Evolutionary conservation across 148 eudicot genomes (phyloP).

Genomic region (Rhododendron ovatum): DNA sequence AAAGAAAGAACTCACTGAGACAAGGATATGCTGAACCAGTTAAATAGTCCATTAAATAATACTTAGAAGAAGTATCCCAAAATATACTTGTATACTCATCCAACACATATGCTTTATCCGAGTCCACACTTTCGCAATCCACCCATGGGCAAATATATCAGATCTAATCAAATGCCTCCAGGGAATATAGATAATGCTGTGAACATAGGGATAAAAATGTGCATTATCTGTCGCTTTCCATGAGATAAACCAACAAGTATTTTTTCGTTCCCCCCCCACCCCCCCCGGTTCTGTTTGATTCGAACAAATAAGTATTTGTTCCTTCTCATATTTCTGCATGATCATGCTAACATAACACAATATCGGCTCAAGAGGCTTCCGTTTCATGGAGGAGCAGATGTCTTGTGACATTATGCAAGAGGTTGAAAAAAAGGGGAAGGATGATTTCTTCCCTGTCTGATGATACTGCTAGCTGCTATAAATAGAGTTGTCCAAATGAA

Average conservation of each 20-base stretch:
- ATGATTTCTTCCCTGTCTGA: background rate
- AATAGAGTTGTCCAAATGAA: background rate
- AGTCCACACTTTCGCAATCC: background rate
- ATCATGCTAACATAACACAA: background rate
- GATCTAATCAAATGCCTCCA: background rate
- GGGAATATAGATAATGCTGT: background rate
- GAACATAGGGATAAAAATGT: background rate
- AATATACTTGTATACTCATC: background rate
- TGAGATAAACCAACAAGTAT: background rate
- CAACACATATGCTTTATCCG: background rate
- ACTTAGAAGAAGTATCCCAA: background rate
- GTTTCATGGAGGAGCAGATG: background rate
- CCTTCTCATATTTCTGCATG: background rate
- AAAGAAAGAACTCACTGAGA: background rate
- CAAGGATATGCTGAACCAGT: background rate
- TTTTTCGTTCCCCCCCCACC: no score
- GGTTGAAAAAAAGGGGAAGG: background rate
- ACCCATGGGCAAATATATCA: background rate
- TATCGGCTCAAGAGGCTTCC: background rate
- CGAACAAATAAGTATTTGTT: background rate
- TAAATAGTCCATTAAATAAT: background rate
- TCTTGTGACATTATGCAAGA: background rate
- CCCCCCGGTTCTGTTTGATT: no score
- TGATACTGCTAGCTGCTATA: background rate
- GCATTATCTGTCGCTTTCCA: background rate